A percentile compares a stretch with the other conserved stretches of the same genome.
phyloP scores from a whole-genome alignment of 106 monocot genomes.

The Dioscorea alata region DNA sequence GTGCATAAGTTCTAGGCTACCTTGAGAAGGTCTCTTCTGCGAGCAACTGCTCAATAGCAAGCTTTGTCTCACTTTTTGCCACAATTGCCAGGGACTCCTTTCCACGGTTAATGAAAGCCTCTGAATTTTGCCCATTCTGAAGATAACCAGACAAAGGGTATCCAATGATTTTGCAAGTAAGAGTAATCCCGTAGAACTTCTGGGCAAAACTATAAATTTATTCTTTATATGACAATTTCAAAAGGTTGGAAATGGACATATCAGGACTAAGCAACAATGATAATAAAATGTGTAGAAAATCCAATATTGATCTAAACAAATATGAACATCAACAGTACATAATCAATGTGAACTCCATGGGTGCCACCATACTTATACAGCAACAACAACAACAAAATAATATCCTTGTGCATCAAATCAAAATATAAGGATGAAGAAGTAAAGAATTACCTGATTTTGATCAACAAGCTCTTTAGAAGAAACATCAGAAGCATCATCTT shows the following conservation, averaged over 20 bases:
- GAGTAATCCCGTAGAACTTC: background rate
- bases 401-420: background rate
- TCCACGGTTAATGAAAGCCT: background rate
- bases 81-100: slow-evolving; percentile 2
- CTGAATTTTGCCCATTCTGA: background rate
- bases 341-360: background rate
- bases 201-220: background rate
- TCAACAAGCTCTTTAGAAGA: slow-evolving; percentile 2
- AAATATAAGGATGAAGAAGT: background rate
- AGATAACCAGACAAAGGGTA: background rate
- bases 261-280: background rate
- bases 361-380: background rate
- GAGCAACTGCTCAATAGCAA: slow-evolving; percentile 20
- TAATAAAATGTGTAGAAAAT: background rate
- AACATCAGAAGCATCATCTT: slow-evolving; percentile 4
- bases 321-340: background rate
- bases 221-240: background rate
- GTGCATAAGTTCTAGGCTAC: background rate
- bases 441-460: slow-evolving; percentile 6
- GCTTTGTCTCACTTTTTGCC: slow-evolving; percentile 9
- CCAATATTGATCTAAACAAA: background rate
- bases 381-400: background rate
- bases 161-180: background rate
- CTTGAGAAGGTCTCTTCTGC: slow-evolving; percentile 27
- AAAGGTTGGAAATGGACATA: background rate